Conservation (phyloP, 192 early-diverging fungal species). For the Phlyctochytrium bullatum region DNA sequence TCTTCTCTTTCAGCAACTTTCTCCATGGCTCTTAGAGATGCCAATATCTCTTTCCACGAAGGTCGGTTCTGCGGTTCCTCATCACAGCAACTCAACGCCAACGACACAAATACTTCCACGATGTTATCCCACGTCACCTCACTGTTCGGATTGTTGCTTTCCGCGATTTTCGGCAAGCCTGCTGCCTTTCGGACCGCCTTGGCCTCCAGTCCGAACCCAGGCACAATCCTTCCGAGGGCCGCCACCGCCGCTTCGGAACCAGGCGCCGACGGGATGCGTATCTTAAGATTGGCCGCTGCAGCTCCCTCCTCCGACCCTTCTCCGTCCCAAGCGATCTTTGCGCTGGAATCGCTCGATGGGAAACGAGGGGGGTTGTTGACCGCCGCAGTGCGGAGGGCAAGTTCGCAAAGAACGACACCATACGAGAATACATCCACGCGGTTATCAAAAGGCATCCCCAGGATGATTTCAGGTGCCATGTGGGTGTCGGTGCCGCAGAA, state of each 20-base stretch:
- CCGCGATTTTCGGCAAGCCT: background rate
- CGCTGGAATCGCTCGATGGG: background rate
- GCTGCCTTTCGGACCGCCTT: slow-evolving; percentile 1
- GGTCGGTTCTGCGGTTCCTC: slow-evolving; percentile 29
- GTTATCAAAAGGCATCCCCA: slow-evolving; percentile 38
- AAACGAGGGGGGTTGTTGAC: background rate
- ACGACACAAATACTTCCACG: slow-evolving; percentile 22
- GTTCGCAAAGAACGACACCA: slow-evolving; percentile 44
- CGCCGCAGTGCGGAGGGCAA: slow-evolving; percentile 24
- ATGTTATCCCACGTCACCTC: slow-evolving; percentile 10
- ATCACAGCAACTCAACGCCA: slow-evolving; percentile 33
- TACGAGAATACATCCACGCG: slow-evolving; percentile 44
- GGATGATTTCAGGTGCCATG: slow-evolving; percentile 52
- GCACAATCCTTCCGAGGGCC: slow-evolving; percentile 13
- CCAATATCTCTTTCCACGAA: slow-evolving; percentile 38
- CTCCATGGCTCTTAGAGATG: slow-evolving; percentile 33
- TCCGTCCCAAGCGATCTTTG: background rate
- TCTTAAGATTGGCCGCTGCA: background rate
- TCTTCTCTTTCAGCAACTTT: slow-evolving; percentile 25
- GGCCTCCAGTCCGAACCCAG: slow-evolving; percentile 26
- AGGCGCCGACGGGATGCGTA: background rate
- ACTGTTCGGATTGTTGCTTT: background rate
- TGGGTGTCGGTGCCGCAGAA: slow-evolving; percentile 48
- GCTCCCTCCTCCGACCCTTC: slow-evolving; percentile 12
- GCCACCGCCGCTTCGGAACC: background rate